phyloP scores from a whole-genome alignment of 2,329 filamentous ascomycete genomes.

The Fusarium sp. region DNA sequence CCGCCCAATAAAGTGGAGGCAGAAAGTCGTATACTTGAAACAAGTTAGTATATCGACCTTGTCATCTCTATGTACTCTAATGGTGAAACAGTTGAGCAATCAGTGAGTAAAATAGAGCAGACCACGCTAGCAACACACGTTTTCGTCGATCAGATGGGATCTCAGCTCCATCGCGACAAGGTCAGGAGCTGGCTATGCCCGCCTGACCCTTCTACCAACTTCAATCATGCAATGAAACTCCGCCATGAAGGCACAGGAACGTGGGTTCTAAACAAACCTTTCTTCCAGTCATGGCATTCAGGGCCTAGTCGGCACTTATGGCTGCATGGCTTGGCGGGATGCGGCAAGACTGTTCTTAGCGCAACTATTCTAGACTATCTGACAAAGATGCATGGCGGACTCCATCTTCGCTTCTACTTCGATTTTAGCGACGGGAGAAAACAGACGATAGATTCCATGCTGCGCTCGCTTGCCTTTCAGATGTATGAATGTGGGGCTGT shows the following conservation, averaged over 20 bases:
- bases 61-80: not conserved
- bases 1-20: not conserved
- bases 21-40: not conserved
- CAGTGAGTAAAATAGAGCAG: not conserved
- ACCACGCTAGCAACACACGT: not conserved
- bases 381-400: not conserved
- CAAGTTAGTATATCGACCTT: not conserved
- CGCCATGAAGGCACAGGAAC: constrained; percentile 23
- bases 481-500: not conserved
- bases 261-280: not conserved
- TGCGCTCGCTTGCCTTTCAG: not conserved
- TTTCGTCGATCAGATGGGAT: not conserved
- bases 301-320: not conserved
- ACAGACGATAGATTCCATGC: not conserved
- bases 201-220: constrained; percentile 28
- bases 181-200: constrained; percentile 33
- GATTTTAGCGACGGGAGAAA: not conserved
- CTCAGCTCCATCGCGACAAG: not conserved
- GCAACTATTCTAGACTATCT: constrained; percentile 36
- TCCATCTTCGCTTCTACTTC: constrained; percentile 44
- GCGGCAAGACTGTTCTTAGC: constrained; percentile 41
- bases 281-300: not conserved
- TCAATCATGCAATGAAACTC: constrained; percentile 10
- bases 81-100: too few relatives aligned
- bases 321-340: constrained; percentile 33